These are phyloP conservation scores for Tricholomella constricta DNA, from an alignment of 768 basidiomycete species.

Conservation along the genomic window DNA sequence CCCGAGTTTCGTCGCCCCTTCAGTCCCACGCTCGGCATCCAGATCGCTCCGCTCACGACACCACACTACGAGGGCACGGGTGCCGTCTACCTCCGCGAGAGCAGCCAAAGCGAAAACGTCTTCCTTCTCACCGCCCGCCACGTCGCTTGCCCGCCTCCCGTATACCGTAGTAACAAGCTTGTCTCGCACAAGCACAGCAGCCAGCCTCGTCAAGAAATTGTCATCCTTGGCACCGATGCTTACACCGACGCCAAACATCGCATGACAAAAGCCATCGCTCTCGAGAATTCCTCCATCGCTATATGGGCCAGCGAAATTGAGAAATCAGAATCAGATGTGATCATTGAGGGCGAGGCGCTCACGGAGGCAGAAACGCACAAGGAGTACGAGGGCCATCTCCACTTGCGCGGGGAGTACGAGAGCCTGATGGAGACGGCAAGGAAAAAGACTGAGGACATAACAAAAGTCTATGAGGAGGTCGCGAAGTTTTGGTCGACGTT, in stretches of 20 bases:
- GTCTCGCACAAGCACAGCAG: constrained; percentile 17
- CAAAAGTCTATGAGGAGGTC: constrained; percentile 29
- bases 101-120: constrained; percentile 15
- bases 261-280: too few species aligned
- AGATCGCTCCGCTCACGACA: constrained; percentile 30
- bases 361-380: too few species aligned
- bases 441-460: constrained; percentile 22
- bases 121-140: constrained; percentile 35
- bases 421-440: constrained; percentile 22
- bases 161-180: constrained; percentile 24
- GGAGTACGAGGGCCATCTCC: too few species aligned
- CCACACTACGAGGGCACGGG: constrained; percentile 40
- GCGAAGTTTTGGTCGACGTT: constrained; percentile 21
- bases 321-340: too few species aligned
- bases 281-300: too few species aligned
- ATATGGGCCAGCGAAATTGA: too few species aligned
- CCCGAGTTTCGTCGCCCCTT: constrained; percentile 33
- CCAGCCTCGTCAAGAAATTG: constrained; percentile 31
- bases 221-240: too few species aligned
- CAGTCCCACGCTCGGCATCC: constrained; percentile 36
- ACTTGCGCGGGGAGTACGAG: too few species aligned
- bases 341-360: too few species aligned
- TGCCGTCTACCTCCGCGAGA: constrained; percentile 31
- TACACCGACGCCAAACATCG: too few species aligned
- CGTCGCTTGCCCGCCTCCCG: constrained; percentile 34